Conservation (phyloP, 2,329 filamentous ascomycete species). For the Fusarium decemcellulare region DNA sequence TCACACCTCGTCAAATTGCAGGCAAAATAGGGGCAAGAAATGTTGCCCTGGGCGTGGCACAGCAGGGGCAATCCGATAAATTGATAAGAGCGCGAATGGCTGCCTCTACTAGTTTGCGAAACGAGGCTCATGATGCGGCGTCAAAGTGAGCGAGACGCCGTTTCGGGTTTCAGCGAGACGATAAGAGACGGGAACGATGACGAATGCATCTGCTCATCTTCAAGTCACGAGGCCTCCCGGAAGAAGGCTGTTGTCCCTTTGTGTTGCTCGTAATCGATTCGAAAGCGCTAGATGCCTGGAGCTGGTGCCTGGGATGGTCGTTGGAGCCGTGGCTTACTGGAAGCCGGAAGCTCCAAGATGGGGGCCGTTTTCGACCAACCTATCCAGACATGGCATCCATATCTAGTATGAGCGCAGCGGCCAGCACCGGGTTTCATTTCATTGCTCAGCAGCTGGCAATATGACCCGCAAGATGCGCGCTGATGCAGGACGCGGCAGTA, state of each 20-base stretch:
- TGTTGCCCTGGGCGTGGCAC: not conserved
- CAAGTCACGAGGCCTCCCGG: slow-evolving; percentile 35
- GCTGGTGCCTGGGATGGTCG: slow-evolving; percentile 32
- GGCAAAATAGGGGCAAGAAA: not conserved
- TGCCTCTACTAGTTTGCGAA: not conserved
- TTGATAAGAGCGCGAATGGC: slow-evolving; percentile 5
- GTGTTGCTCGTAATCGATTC: slow-evolving; percentile 30
- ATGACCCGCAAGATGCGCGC: slow-evolving; percentile 13
- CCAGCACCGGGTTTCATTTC: not conserved
- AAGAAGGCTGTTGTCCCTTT: slow-evolving; percentile 21
- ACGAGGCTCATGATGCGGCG: slow-evolving; percentile 15
- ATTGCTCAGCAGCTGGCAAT: slow-evolving; percentile 2
- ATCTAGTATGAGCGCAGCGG: not conserved
- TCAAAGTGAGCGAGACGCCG: not conserved
- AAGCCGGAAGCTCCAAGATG: slow-evolving; percentile 30
- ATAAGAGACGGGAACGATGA: slow-evolving; percentile 31
- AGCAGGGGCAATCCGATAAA: not conserved
- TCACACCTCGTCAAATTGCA: slow-evolving; percentile 10
- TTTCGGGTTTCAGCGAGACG: slow-evolving; percentile 15
- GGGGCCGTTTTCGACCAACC: slow-evolving; percentile 16
- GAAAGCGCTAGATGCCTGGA: slow-evolving; percentile 27
- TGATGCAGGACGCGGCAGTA: slow-evolving; percentile 14
- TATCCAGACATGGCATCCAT: not conserved
- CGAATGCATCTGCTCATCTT: slow-evolving; percentile 27
- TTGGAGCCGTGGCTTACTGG: slow-evolving; percentile 36